Evolutionary conservation across 1,139 yeast species (phyloP), one percentile per base, ranked within the genome.

Genomic region (Protomyces macrosporus): DNA sequence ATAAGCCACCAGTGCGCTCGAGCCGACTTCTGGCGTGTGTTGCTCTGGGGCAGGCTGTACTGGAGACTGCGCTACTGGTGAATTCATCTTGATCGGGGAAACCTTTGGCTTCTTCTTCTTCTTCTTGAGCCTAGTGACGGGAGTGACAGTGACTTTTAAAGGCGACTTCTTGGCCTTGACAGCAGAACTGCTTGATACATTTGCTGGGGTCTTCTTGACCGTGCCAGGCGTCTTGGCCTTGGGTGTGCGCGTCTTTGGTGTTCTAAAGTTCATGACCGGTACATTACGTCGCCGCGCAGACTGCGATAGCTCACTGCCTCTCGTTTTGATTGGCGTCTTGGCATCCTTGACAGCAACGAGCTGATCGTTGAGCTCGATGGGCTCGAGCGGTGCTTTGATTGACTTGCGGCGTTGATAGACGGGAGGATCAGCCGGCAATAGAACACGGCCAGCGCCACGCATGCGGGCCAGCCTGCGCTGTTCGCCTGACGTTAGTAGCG

Each of bases 391-490:
- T 3, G 59, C 7, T 14, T 54, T 33, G 3, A 35, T 12, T 30
- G 52, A 40, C n/a, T 33, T 14, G 51, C 60, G 54, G 14, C 39
- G 45, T 12, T 36, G 30, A 53, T 48, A 57, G 3, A 33, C 39
- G 14, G 39, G 32, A 3, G 62, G 62, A 10, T 16, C 52, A 7
- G 40, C 12, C 23, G 51, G 56, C 52, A 58, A 42, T 14, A 34
- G 23, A 1, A 40, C 40, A 6, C 62, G 51, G 3, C 62, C 62
- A 5, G 62, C 62, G 16, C 62, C 62, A 7, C 62, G 52, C 14
- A 50, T n/a, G 10, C 62, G 45, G 33, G 33, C 34, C 32, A 39
- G 45, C 56, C 16, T 52, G 16, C 56, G 51, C 30, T 58, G 45
- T 10, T 52, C 56, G 32, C 62, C 62, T 58, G 48, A 2, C 2